Percentiles rank a stretch among this genome's conserved stretches.
These are phyloP conservation scores for Cystobasidium ongulense DNA, from an alignment of 768 basidiomycete species.

Conservation along the genomic window DNA sequence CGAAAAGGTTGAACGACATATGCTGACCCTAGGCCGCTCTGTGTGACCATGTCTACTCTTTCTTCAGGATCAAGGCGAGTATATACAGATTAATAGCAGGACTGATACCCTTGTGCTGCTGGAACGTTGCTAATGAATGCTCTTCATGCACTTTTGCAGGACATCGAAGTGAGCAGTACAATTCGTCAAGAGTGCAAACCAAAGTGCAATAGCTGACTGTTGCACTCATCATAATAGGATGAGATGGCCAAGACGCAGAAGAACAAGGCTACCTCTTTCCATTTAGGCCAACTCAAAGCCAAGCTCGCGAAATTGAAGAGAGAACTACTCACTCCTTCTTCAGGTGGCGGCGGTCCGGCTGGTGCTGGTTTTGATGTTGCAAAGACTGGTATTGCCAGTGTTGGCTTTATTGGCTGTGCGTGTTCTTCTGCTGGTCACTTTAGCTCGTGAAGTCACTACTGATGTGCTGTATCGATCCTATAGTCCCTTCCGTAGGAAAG, in stretches of 20 bases:
- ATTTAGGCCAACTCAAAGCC: slow-evolving; percentile 43
- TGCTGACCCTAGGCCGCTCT: background rate
- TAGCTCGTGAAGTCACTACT: slow-evolving; percentile 17
- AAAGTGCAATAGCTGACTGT: slow-evolving; percentile 41
- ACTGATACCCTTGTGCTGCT: slow-evolving; percentile 49
- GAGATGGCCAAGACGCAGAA: slow-evolving; percentile 45
- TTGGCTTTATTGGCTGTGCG: slow-evolving; percentile 85
- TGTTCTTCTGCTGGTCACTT: slow-evolving; percentile 44
- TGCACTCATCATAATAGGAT: slow-evolving; percentile 64
- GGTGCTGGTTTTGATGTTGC: slow-evolving; percentile 97
- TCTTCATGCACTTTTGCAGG: slow-evolving; percentile 49
- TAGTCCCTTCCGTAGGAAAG: slow-evolving; percentile 88
- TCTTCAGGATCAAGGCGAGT: slow-evolving; percentile 23
- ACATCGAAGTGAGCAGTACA: slow-evolving; percentile 75
- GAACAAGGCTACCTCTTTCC: slow-evolving; percentile 45
- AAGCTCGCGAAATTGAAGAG: slow-evolving; percentile 94
- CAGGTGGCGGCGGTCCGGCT: slow-evolving; percentile 71
- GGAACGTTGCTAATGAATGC: slow-evolving; percentile 37
- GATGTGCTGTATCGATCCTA: slow-evolving; percentile 40
- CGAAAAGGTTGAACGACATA: background rate
- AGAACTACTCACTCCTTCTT: slow-evolving; percentile 73
- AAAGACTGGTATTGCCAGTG: slow-evolving; percentile 71
- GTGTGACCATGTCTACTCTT: background rate
- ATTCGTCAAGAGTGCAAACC: slow-evolving; percentile 51
- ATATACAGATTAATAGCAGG: background rate